phyloP scores from a whole-genome alignment of 78 protist genomes.

The Dictyostelium firmibasis region DNA sequence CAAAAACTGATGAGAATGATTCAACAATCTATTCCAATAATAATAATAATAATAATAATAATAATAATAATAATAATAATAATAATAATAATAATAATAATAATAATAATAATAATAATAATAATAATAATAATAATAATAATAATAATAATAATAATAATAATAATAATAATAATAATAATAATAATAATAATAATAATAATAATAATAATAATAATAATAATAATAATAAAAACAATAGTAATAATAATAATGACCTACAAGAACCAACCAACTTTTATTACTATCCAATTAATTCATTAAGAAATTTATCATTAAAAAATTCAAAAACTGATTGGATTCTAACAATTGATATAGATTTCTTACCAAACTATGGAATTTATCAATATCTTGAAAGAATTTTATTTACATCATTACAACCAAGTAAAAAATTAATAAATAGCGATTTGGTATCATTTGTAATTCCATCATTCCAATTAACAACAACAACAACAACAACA shows the following conservation, averaged over 20 bases:
- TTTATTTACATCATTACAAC: neutral
- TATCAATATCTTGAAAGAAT: neutral
- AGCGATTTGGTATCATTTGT: neutral
- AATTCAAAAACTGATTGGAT: slow-evolving; percentile 41
- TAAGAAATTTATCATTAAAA: slow-evolving; percentile 17
- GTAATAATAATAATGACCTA: neutral
- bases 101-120: neutral
- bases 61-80: neutral
- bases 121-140: neutral
- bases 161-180: neutral
- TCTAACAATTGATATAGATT: slow-evolving; percentile 29
- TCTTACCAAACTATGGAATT: neutral
- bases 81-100: neutral
- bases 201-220: neutral
- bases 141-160: neutral
- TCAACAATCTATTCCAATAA: neutral
- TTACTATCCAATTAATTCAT: slow-evolving; percentile 41
- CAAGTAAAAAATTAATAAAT: neutral
- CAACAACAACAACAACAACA: neutral
- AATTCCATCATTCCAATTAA: neutral
- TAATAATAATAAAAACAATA: no score
- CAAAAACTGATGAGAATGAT: neutral
- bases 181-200: neutral
- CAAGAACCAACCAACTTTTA: neutral
- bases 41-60: neutral